A percentile compares a stretch with the other conserved stretches of the same genome.
These are phyloP conservation scores for Dactylella cylindrospora DNA, from an alignment of 2,329 filamentous ascomycete genomes.

Conservation along the genomic window DNA sequence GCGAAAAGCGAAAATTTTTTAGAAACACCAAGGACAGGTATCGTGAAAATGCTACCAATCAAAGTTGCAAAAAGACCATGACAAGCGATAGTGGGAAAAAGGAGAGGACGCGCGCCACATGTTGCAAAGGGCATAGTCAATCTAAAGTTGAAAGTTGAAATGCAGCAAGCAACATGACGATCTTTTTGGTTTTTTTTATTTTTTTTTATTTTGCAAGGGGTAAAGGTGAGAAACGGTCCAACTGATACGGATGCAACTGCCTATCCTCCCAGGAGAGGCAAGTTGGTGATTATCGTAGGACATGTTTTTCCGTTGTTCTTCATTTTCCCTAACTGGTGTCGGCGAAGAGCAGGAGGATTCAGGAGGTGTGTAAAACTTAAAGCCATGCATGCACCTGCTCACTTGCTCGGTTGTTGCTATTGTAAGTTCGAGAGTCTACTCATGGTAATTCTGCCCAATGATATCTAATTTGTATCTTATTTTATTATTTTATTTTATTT, in stretches of 20 bases:
- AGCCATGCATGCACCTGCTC: too few species aligned
- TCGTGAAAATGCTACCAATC: slow-evolving; percentile 15
- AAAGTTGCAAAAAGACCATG: slow-evolving; percentile 3
- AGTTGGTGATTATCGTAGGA: neutral
- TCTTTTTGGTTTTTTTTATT: too few species aligned
- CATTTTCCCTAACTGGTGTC: too few species aligned
- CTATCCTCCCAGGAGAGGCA: slow-evolving; percentile 14
- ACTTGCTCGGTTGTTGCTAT: neutral
- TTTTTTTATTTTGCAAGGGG: slow-evolving; percentile 19
- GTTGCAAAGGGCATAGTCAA: slow-evolving; percentile 7
- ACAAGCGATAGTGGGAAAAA: slow-evolving; percentile 1
- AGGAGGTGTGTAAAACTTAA: too few species aligned
- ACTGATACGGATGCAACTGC: slow-evolving; percentile 24
- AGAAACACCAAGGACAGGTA: slow-evolving; percentile 19
- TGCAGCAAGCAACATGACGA: too few species aligned
- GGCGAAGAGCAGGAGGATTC: too few species aligned
- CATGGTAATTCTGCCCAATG: slow-evolving; percentile 1
- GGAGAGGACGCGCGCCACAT: slow-evolving; percentile 32
- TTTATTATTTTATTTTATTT: slow-evolving; percentile 9
- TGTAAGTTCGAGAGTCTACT: slow-evolving; percentile 1
- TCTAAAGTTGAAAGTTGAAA: too few species aligned
- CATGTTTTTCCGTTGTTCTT: neutral
- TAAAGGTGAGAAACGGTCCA: slow-evolving; percentile 23
- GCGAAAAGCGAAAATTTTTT: too few species aligned
- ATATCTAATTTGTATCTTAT: too few species aligned